phyloP scores from a whole-genome alignment of 2,329 filamentous ascomycete genomes.

The Paracorniculantispora psalliotae region DNA sequence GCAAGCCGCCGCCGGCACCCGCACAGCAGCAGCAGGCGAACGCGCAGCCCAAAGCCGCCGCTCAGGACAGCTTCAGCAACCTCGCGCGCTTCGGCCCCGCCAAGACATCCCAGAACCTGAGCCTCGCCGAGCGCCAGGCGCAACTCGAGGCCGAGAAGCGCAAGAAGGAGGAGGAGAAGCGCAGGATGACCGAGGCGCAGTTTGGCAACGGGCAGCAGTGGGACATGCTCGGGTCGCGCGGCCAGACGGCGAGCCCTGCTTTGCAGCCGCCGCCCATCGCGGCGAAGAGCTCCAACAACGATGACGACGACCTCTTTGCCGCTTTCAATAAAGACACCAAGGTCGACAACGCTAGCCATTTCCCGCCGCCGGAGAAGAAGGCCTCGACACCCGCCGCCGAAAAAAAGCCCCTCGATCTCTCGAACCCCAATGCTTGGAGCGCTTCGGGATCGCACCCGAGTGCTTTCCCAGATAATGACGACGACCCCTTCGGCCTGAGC shows the following conservation, averaged over 20 bases:
- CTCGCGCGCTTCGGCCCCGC: constrained; percentile 56
- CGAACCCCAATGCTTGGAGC: constrained; percentile 50
- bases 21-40: constrained; percentile 22
- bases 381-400: constrained; percentile 41
- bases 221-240: constrained; percentile 61
- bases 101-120: constrained; percentile 64
- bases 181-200: constrained; percentile 66
- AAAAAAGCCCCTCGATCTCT: constrained; percentile 43
- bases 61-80: constrained; percentile 75
- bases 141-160: constrained; percentile 60
- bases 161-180: constrained; percentile 69
- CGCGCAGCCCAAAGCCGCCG: constrained; percentile 22
- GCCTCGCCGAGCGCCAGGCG: constrained; percentile 71
- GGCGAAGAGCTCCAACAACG: constrained; percentile 22
- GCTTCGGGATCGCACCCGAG: constrained; percentile 27
- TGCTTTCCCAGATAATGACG: constrained; percentile 60
- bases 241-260: constrained; percentile 35
- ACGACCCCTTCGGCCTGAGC: constrained; percentile 82
- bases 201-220: constrained; percentile 75
- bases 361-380: constrained; percentile 47
- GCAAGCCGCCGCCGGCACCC: constrained; percentile 33
- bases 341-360: constrained; percentile 62
- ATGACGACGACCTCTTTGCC: constrained; percentile 62
- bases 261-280: constrained; percentile 18
- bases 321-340: constrained; percentile 63